Conservation (phyloP, 345 rosid species). For the Salix caprea region DNA sequence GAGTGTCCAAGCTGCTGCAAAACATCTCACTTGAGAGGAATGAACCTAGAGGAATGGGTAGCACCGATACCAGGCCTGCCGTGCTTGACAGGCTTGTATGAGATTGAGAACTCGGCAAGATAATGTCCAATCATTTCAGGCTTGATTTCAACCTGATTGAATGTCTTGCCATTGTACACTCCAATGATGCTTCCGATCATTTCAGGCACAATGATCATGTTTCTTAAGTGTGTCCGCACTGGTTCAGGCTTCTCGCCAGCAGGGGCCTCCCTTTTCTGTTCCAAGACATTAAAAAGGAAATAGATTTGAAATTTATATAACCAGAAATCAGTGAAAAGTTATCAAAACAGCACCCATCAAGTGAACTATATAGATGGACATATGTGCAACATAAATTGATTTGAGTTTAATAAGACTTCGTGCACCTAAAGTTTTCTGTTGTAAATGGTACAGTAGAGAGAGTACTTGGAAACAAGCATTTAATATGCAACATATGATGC, state of each 20-base stretch:
- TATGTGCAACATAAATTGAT: not conserved
- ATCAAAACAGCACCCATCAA: not conserved
- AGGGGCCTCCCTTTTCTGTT: conserved; percentile 90
- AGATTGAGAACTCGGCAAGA: conserved; percentile 30
- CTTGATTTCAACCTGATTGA: conserved; percentile 93
- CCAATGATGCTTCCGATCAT: conserved; percentile 96
- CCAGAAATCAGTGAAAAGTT: not conserved
- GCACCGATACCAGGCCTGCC: conserved; percentile 98
- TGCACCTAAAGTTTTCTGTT: too few relatives aligned
- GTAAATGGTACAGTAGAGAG: too few relatives aligned
- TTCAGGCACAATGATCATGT: conserved; percentile 93
- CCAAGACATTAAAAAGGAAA: conserved; percentile 1
- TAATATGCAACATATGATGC: not conserved
- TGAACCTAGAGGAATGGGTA: conserved; percentile 95
- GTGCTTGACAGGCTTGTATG: conserved; percentile 78
- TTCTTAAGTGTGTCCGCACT: conserved; percentile 80
- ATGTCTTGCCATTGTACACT: conserved; percentile 91
- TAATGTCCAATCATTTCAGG: conserved; percentile 74
- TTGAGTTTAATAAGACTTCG: not conserved
- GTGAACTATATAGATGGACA: not conserved
- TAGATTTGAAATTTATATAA: not conserved
- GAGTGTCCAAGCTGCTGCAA: not conserved
- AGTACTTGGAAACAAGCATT: not conserved
- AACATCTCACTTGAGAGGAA: conserved; percentile 72
- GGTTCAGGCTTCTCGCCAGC: conserved; percentile 96